phyloP scores from a whole-genome alignment of 1,139 yeast genomes.

The Scheffersomyces segobiensis region DNA sequence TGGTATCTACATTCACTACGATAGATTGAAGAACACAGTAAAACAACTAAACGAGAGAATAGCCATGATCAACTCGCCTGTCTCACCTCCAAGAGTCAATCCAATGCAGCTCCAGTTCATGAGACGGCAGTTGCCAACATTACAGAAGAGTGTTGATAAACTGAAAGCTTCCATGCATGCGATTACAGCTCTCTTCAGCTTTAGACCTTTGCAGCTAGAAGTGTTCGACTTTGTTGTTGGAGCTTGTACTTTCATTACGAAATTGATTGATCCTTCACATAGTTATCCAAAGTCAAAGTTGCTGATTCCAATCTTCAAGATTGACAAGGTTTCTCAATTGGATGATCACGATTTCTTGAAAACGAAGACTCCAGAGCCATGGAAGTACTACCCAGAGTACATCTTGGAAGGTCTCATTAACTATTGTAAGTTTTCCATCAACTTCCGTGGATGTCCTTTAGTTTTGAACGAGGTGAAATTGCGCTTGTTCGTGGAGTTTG shows the following conservation, averaged over 20 bases:
- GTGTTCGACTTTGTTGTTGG: slow-evolving; percentile 79
- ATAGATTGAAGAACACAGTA: slow-evolving; percentile 52
- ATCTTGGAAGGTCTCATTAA: slow-evolving; percentile 80
- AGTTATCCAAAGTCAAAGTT: slow-evolving; percentile 56
- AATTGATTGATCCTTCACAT: slow-evolving; percentile 72
- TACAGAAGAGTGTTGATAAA: slow-evolving; percentile 40
- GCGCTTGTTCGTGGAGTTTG: slow-evolving; percentile 66
- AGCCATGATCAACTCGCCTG: slow-evolving; percentile 41
- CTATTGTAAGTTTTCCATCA: slow-evolving; percentile 66
- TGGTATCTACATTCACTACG: slow-evolving; percentile 64
- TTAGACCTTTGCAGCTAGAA: slow-evolving; percentile 57
- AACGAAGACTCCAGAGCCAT: slow-evolving; percentile 68
- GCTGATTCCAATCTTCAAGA: slow-evolving; percentile 66
- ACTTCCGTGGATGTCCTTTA: slow-evolving; percentile 61
- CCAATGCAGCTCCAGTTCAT: slow-evolving; percentile 33
- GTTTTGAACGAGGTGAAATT: slow-evolving; percentile 51
- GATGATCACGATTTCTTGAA: slow-evolving; percentile 72
- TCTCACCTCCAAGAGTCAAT: slow-evolving; percentile 22
- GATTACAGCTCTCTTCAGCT: slow-evolving; percentile 59
- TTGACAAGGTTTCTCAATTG: slow-evolving; percentile 46
- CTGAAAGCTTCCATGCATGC: slow-evolving; percentile 52
- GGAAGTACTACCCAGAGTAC: slow-evolving; percentile 85
- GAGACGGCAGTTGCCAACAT: slow-evolving; percentile 42
- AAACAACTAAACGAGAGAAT: slow-evolving; percentile 56
- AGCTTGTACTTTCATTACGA: slow-evolving; percentile 66